phyloP scores from a whole-genome alignment of 495 filamentous ascomycete genomes.

The Aspergillus diversus region DNA sequence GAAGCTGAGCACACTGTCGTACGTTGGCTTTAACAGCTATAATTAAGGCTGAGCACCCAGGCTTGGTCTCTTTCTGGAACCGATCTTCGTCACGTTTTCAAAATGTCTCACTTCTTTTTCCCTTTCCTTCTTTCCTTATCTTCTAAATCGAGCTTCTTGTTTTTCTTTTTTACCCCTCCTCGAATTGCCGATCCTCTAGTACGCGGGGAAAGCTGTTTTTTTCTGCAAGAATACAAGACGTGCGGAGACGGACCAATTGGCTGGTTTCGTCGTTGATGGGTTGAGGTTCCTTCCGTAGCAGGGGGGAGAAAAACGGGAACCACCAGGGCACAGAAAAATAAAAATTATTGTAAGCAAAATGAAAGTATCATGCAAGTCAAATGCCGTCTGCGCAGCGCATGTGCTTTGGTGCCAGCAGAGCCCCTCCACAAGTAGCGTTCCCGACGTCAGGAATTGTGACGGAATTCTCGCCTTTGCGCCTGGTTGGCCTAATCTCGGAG shows the following conservation, averaged over 20 bases:
- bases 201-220: constrained; percentile 48
- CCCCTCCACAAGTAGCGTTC: constrained; percentile 27
- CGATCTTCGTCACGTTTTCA: constrained; percentile 22
- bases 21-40: constrained; percentile 17
- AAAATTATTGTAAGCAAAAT: constrained; percentile 17
- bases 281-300: constrained; percentile 21
- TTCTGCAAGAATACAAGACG: constrained; percentile 35
- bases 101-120: constrained; percentile 18
- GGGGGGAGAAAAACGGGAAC: constrained; percentile 25
- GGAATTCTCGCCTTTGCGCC: constrained; percentile 22
- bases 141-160: constrained; percentile 23
- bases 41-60: constrained; percentile 22
- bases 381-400: constrained; percentile 27
- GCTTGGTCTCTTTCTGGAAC: constrained; percentile 18
- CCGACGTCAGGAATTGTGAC: constrained; percentile 19
- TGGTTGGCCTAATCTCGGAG: constrained; percentile 29
- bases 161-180: constrained; percentile 38
- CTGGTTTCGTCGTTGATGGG: constrained; percentile 14
- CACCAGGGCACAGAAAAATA: constrained; percentile 18
- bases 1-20: constrained; percentile 17
- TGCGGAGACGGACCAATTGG: constrained; percentile 44
- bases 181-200: constrained; percentile 40
- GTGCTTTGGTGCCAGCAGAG: constrained; percentile 33
- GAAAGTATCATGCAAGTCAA: constrained; percentile 28
- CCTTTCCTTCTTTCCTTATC: constrained; percentile 11